phyloP scores from a whole-genome alignment of 192 early-diverging fungal genomes.

The Umbelopsis isabellina region DNA sequence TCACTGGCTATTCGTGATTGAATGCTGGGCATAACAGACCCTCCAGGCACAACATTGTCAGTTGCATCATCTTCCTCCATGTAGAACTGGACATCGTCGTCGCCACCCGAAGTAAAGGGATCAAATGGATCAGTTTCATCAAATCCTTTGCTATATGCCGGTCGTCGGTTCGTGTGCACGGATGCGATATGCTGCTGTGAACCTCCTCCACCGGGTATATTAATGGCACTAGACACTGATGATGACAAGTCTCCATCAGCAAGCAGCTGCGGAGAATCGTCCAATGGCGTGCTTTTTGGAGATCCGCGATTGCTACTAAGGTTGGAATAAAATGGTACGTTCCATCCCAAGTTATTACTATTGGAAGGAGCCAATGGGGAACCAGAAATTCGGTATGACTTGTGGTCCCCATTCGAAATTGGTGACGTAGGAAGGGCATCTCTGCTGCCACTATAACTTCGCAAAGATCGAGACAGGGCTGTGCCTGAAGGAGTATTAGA shows the following conservation, averaged over 20 bases:
- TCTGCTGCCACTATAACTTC: slow-evolving; percentile 15
- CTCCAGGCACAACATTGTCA: slow-evolving; percentile 7
- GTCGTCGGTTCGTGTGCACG: background rate
- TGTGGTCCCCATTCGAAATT: background rate
- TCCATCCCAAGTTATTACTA: background rate
- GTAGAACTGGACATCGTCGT: slow-evolving; percentile 27
- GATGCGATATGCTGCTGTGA: slow-evolving; percentile 12
- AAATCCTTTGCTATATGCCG: slow-evolving; percentile 8
- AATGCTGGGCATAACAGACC: slow-evolving; percentile 6
- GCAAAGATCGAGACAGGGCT: slow-evolving; percentile 3
- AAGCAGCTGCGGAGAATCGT: slow-evolving; percentile 1
- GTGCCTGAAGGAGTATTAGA: slow-evolving; percentile 2
- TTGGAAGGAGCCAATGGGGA: slow-evolving; percentile 18
- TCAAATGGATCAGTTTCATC: background rate
- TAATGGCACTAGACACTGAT: slow-evolving; percentile 15
- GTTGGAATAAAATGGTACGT: slow-evolving; percentile 12
- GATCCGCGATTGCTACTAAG: slow-evolving; percentile 1
- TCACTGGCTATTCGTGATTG: slow-evolving; percentile 10
- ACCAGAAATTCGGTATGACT: slow-evolving; percentile 1
- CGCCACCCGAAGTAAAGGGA: slow-evolving; percentile 12
- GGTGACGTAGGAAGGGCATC: background rate
- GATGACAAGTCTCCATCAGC: slow-evolving; percentile 1
- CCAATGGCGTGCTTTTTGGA: background rate
- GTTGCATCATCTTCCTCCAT: slow-evolving; percentile 25
- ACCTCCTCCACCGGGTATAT: slow-evolving; percentile 25